phyloP scores from a whole-genome alignment of 148 eudicot species.

The Polygonum aviculare region DNA sequence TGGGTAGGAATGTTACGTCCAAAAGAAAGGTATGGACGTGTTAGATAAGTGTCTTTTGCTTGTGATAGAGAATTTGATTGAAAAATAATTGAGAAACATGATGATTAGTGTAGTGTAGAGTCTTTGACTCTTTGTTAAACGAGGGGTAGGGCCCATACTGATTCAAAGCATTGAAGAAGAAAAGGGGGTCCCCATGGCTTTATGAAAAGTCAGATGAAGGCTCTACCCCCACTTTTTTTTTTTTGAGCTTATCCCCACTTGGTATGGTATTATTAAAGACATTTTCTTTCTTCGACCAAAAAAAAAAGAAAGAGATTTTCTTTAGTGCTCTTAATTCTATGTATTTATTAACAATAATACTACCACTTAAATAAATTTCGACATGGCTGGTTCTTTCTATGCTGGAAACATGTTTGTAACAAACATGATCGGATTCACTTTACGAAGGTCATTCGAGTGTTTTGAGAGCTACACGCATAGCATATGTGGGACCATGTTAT shows the following conservation, averaged over 20 bases:
- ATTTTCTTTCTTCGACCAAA: no score
- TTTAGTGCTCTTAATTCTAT: no score
- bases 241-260: no score
- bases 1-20: neutral
- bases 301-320: neutral
- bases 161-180: neutral
- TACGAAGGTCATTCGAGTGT: no score
- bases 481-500: no score
- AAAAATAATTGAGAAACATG: slow-evolving; percentile 4
- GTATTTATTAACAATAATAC: no score
- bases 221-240: neutral
- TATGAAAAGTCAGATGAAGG: neutral
- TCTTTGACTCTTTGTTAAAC: neutral
- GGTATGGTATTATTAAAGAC: neutral
- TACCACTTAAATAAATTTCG: no score
- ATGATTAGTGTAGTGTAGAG: neutral
- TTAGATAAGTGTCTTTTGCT: neutral
- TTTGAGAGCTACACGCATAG: no score
- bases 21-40: neutral
- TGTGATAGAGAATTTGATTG: neutral
- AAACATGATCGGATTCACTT: no score
- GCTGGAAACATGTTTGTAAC: no score
- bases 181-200: neutral
- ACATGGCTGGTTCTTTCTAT: no score
- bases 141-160: neutral